Evolutionary conservation across 208 protist genomes (phyloP).

Genomic region (Leishmania aethiopica): DNA sequence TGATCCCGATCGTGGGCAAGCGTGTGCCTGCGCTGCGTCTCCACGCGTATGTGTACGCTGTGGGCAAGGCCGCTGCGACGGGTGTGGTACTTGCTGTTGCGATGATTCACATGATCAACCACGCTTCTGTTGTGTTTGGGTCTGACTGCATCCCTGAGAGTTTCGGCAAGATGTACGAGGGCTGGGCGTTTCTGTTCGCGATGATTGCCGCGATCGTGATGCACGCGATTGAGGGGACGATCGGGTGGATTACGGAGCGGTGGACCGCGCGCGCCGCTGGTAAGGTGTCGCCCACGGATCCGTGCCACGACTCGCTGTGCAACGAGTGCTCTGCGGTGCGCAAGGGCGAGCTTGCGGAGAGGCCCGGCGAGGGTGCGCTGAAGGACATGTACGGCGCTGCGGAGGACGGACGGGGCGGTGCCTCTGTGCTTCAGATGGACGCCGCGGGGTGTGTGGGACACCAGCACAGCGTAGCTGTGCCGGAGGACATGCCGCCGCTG

Average conservation of each 20-base stretch:
- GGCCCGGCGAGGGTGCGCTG: background rate
- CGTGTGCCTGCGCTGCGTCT: conserved; percentile 38
- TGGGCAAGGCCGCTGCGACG: conserved; percentile 55
- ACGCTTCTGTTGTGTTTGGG: conserved; percentile 19
- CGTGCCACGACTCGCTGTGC: conserved; percentile 14
- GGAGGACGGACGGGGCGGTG: background rate
- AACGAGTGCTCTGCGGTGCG: conserved; percentile 6
- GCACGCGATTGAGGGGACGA: conserved; percentile 50
- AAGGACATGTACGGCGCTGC: background rate
- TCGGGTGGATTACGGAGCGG: conserved; percentile 29
- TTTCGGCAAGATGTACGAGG: conserved; percentile 47
- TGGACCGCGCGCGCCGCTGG: conserved; percentile 1
- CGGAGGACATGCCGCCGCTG: conserved; percentile 13
- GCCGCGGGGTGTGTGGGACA: conserved; percentile 19
- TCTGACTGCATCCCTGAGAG: conserved; percentile 41
- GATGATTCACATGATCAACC: conserved; percentile 55
- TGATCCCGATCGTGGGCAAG: conserved; percentile 59
- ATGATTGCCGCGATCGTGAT: conserved; percentile 59
- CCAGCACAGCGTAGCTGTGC: conserved; percentile 19
- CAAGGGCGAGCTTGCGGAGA: conserved; percentile 6
- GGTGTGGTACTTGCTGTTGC: conserved; percentile 65
- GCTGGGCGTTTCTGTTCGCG: conserved; percentile 58
- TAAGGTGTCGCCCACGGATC: background rate
- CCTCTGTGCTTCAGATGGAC: background rate
- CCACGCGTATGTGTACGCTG: conserved; percentile 41